Evolutionary conservation across 2,329 filamentous ascomycete species (phyloP).

Genomic region (Leptosphaerulina australis): DNA sequence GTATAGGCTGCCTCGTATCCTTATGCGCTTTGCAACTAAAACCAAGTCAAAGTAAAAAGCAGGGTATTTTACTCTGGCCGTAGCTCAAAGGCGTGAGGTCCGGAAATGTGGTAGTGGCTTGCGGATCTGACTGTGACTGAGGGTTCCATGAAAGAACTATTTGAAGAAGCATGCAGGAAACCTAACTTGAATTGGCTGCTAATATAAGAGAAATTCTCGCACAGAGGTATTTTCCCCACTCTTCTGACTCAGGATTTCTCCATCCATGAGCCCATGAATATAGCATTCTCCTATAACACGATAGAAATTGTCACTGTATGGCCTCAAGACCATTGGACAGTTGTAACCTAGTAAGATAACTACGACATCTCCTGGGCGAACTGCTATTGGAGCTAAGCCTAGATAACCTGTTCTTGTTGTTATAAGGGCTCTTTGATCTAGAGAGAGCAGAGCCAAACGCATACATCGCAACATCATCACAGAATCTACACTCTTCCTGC

Average conservation of each 20-base stretch:
- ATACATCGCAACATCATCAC: not conserved
- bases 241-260: conserved; percentile 2
- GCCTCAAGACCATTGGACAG: conserved; percentile 5
- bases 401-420: conserved; percentile 4
- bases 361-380: conserved; percentile 1
- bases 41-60: too few relatives aligned
- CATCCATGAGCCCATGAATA: conserved; percentile 4
- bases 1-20: too few relatives aligned
- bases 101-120: too few relatives aligned
- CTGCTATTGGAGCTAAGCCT: conserved; percentile 2
- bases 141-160: too few relatives aligned
- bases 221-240: not conserved
- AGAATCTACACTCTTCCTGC: not conserved
- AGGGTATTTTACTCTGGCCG: too few relatives aligned
- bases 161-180: too few relatives aligned
- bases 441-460: conserved; percentile 6
- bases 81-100: too few relatives aligned
- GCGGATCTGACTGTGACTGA: too few relatives aligned
- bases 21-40: too few relatives aligned
- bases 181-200: too few relatives aligned
- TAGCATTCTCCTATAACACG: conserved; percentile 1
- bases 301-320: not conserved
- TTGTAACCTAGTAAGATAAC: conserved; percentile 6
- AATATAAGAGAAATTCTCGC: conserved; percentile 5
- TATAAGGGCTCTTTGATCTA: conserved; percentile 3